Evolutionary conservation across 2,329 filamentous ascomycete species (phyloP), one percentile per base, ranked within the genome.

Genomic region (Cladobotryum protrusum): DNA sequence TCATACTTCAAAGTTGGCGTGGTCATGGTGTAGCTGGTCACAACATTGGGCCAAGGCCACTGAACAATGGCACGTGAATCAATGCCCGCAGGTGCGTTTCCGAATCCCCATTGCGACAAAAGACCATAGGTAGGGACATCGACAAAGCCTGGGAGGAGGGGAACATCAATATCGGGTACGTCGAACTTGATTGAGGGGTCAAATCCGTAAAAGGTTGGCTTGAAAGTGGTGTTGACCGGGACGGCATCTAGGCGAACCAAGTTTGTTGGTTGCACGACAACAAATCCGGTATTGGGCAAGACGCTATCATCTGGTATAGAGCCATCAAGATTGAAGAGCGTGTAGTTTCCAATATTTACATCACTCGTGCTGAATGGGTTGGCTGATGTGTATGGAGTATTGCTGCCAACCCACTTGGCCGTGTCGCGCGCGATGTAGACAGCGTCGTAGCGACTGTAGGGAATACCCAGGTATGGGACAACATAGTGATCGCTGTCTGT

Each of bases 401-500:
- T 39, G 14, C 33, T 20, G 19, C 17, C 24, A 29, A 29, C 24
- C 24, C 24, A 29, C 24, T 19, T 14, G 9, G 41, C 44, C 1
- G 47, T 49, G 5, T 44, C 39, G 15, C 41, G 42, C 43, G 45
- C 41, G 18, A 49, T 41, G 3, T 42, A 43, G 18, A 43, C 48
- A 15, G 42, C 43, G 8, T 45, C 43, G 7, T 41, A 19, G 11
- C 43, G 43, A 29, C 20, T 45, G 5, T n/a, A 36, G 1, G 42
- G 47, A 11, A 49, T 43, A 1, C 42, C 42, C n/a, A 39, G 17
- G 9, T 45, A 49, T 17, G 47, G 34, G 4, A 39, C 15, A 8
- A 45, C 34, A 15, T 34, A 49, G 6, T 18, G 43, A 34, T 43
- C 41, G 3, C 35, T 34, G 6, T 44, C 34, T 12, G 13, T 41